phyloP scores from a whole-genome alignment of 1,284 basidiomycete genomes.

The Sporisorium graminicola region DNA sequence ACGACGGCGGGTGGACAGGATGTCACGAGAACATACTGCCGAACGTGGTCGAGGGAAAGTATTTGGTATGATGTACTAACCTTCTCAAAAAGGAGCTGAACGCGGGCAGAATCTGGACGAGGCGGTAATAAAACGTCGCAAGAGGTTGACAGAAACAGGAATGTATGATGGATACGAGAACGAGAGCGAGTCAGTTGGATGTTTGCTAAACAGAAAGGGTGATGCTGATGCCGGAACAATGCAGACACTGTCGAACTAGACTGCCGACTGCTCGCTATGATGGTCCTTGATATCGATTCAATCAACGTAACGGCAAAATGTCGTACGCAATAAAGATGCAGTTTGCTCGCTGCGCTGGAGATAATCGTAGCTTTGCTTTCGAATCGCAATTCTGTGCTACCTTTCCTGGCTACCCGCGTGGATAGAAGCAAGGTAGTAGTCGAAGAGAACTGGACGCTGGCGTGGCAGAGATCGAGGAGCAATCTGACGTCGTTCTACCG shows the following conservation, averaged over 20 bases:
- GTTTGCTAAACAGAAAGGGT: constrained; percentile 1
- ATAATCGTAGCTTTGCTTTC: background rate
- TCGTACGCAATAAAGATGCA: constrained; percentile 2
- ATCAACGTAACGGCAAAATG: background rate
- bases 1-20: background rate
- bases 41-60: background rate
- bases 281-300: no score
- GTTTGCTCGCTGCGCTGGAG: constrained; percentile 1
- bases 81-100: constrained; percentile 49
- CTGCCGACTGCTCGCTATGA: no score
- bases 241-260: background rate
- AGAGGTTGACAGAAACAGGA: constrained; percentile 5
- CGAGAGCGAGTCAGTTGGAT: constrained; percentile 27
- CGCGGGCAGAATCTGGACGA: constrained; percentile 27
- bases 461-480: background rate
- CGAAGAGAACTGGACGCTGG: background rate
- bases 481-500: no score
- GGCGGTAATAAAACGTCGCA: constrained; percentile 2
- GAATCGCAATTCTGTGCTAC: background rate
- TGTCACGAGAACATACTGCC: no score
- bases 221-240: background rate
- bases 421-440: background rate
- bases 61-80: constrained; percentile 19
- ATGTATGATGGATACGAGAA: constrained; percentile 2
- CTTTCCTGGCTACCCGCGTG: background rate